Conservation (phyloP, 495 filamentous ascomycete species). For the Arthonia radiata region DNA sequence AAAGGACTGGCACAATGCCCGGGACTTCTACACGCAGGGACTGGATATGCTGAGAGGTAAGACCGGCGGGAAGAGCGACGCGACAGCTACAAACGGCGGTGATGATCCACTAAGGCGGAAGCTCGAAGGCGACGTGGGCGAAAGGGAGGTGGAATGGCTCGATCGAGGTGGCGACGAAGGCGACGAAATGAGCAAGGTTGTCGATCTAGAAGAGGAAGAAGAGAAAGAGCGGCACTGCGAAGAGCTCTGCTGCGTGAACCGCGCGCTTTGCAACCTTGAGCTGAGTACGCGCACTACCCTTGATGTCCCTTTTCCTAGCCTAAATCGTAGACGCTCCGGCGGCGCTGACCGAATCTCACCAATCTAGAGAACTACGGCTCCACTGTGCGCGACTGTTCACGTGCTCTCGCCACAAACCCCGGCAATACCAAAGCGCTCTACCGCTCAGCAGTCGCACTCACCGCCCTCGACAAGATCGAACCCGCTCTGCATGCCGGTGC, state of each 20-base stretch:
- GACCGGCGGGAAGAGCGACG: no score
- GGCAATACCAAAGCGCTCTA: conserved; percentile 73
- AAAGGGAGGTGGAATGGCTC: conserved; percentile 5
- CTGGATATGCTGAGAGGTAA: conserved; percentile 36
- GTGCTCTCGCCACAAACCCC: conserved; percentile 53
- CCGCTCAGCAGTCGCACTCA: conserved; percentile 48
- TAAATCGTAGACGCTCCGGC: not conserved
- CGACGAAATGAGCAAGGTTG: conserved; percentile 17
- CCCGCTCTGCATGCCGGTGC: conserved; percentile 56
- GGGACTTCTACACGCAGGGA: conserved; percentile 75
- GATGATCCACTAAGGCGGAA: conserved; percentile 28
- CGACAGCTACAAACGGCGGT: no score
- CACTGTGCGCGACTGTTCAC: conserved; percentile 56
- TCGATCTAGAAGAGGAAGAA: conserved; percentile 22
- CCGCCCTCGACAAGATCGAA: conserved; percentile 41
- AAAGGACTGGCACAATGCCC: conserved; percentile 58
- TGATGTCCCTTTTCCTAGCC: conserved; percentile 2
- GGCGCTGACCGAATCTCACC: not conserved
- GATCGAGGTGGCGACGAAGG: conserved; percentile 10
- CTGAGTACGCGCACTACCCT: conserved; percentile 27
- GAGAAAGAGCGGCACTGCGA: conserved; percentile 32
- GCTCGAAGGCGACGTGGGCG: conserved; percentile 16
- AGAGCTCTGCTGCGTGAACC: conserved; percentile 60
- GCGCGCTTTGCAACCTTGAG: conserved; percentile 66
- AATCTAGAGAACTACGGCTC: conserved; percentile 55